A percentile compares a stretch with the other conserved stretches of the same genome.
Evolutionary conservation across 805 yeast genomes (phyloP).

Genomic region (Ogataea haglerorum): DNA sequence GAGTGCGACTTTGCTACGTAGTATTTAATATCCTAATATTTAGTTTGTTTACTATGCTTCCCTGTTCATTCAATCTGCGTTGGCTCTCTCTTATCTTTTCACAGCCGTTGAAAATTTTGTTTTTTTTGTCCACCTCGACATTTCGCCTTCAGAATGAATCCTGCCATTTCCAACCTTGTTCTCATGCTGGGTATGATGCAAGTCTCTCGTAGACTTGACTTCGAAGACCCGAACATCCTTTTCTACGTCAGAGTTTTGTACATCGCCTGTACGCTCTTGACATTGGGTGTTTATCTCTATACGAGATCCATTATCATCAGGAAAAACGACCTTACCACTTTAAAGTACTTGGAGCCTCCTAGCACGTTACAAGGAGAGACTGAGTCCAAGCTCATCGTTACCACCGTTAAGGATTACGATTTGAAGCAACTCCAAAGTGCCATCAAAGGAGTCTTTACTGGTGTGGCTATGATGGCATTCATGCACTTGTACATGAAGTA

Average conservation of each 20-base stretch:
- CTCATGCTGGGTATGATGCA: constrained; percentile 97
- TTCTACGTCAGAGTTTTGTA: constrained; percentile 75
- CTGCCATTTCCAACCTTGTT: constrained; percentile 80
- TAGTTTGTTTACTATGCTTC: no score
- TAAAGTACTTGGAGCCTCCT: constrained; percentile 87
- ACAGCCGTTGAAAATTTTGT: constrained; percentile 10
- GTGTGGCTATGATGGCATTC: constrained; percentile 95
- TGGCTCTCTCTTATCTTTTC: constrained; percentile 2
- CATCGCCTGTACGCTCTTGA: constrained; percentile 58
- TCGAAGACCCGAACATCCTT: constrained; percentile 76
- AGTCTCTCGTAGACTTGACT: constrained; percentile 80
- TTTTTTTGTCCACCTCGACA: constrained; percentile 10
- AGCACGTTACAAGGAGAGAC: constrained; percentile 73
- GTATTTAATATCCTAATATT: no score
- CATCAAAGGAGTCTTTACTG: constrained; percentile 80
- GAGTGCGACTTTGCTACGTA: no score
- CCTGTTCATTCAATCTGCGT: no score
- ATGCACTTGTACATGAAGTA: constrained; percentile 97
- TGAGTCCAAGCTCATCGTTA: constrained; percentile 72
- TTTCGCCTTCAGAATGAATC: constrained; percentile 55
- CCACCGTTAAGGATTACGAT: constrained; percentile 94
- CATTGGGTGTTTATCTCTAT: constrained; percentile 64
- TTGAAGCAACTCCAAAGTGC: constrained; percentile 77
- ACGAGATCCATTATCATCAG: constrained; percentile 57
- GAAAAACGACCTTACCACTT: constrained; percentile 86